A percentile compares a stretch with the other conserved stretches of the same genome.
These are phyloP conservation scores for Fibroporia radiculosa DNA, from an alignment of 768 basidiomycete species.

Conservation along the genomic window DNA sequence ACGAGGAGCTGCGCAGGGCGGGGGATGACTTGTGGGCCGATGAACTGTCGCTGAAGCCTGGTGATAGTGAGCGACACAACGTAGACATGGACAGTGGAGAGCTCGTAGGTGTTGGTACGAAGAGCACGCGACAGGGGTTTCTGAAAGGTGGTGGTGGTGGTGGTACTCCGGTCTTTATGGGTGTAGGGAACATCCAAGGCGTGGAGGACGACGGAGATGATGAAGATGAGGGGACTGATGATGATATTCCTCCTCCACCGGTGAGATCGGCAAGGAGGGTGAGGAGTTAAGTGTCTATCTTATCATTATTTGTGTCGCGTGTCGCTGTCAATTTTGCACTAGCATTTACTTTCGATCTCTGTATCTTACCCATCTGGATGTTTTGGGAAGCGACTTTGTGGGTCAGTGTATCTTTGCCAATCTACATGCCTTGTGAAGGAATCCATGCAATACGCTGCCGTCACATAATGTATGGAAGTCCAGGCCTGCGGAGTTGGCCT, in stretches of 20 bases:
- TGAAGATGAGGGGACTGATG: background rate
- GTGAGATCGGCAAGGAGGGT: background rate
- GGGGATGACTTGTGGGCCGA: constrained; percentile 24
- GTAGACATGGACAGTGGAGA: constrained; percentile 37
- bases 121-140: constrained; percentile 50
- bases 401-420: no score
- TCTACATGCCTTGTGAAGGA: no score
- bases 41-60: background rate
- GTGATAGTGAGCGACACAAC: constrained; percentile 25
- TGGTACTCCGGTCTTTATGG: constrained; percentile 65
- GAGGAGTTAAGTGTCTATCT: background rate
- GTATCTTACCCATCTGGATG: background rate
- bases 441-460: no score
- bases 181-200: constrained; percentile 58
- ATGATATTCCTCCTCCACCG: background rate
- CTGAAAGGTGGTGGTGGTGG: constrained; percentile 71
- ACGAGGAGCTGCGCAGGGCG: constrained; percentile 56
- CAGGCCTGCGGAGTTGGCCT: no score
- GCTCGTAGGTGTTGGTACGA: constrained; percentile 47
- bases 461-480: no score
- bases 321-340: constrained; percentile 1
- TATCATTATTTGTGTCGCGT: background rate
- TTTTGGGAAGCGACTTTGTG: no score
- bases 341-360: background rate
- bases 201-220: constrained; percentile 25